Conservation (phyloP, 192 early-diverging fungal genomes). For the Umbelopsis sp. region DNA sequence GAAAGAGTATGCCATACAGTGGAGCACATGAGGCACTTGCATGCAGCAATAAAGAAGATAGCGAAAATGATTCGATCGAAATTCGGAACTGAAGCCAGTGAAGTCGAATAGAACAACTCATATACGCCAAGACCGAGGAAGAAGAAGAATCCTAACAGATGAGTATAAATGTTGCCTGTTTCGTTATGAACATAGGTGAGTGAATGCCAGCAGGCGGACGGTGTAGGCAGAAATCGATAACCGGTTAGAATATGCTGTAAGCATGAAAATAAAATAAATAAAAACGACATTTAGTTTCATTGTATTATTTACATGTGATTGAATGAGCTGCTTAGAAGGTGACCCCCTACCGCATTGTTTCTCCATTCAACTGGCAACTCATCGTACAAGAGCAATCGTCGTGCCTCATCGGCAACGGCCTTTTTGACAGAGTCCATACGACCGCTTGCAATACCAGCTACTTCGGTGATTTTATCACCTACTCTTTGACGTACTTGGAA, state of each 20-base stretch:
- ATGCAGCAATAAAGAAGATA: slow-evolving; percentile 61
- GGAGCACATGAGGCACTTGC: slow-evolving; percentile 61
- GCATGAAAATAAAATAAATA: background rate
- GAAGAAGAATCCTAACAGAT: slow-evolving; percentile 60
- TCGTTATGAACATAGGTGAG: slow-evolving; percentile 70
- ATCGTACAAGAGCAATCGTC: slow-evolving; percentile 57
- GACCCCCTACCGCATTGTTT: slow-evolving; percentile 42
- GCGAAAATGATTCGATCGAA: slow-evolving; percentile 52
- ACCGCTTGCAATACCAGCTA: slow-evolving; percentile 27
- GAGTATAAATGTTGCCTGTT: slow-evolving; percentile 70
- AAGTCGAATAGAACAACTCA: slow-evolving; percentile 40
- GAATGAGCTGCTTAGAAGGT: no score
- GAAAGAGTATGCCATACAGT: slow-evolving; percentile 61
- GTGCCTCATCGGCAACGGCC: slow-evolving; percentile 49
- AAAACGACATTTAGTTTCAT: background rate
- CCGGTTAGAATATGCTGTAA: slow-evolving; percentile 42
- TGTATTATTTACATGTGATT: no score
- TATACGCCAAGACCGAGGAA: slow-evolving; percentile 59
- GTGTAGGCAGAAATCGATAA: slow-evolving; percentile 60
- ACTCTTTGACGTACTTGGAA: slow-evolving; percentile 25
- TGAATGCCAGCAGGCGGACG: slow-evolving; percentile 57
- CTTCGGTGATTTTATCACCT: slow-evolving; percentile 29
- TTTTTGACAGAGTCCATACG: slow-evolving; percentile 47
- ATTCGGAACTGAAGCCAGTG: slow-evolving; percentile 24
- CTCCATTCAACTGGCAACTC: slow-evolving; percentile 63